These are phyloP conservation scores for Lactifluus echinatus DNA, from an alignment of 768 basidiomycete species.

Conservation along the genomic window DNA sequence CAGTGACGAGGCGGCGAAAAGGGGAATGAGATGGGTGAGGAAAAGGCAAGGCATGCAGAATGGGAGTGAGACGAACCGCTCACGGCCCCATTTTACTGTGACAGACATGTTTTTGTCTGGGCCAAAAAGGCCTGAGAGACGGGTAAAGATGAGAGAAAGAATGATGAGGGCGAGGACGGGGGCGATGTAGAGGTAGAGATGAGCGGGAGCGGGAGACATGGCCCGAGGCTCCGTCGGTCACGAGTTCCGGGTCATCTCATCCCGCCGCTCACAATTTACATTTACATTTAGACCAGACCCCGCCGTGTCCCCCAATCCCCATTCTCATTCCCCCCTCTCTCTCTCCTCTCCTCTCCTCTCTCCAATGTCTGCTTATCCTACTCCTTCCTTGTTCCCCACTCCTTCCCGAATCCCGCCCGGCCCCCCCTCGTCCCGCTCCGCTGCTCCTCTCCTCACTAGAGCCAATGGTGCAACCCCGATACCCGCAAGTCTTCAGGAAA, in stretches of 20 bases:
- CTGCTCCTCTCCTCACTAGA: conserved; percentile 38
- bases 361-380: conserved; percentile 16
- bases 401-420: conserved; percentile 17
- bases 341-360: conserved; percentile 20
- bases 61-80: conserved; percentile 27
- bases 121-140: conserved; percentile 22
- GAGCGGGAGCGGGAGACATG: not conserved
- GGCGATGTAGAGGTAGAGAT: not conserved
- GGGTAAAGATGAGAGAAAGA: conserved; percentile 25
- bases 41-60: not conserved
- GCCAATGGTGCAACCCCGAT: conserved; percentile 52
- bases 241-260: conserved; percentile 3
- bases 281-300: conserved; percentile 4
- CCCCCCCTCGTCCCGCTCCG: conserved; percentile 23
- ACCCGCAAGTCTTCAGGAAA: conserved; percentile 84
- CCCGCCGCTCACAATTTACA: not conserved
- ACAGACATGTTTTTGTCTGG: conserved; percentile 10
- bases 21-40: conserved; percentile 4
- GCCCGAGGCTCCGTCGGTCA: no score
- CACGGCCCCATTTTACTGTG: conserved; percentile 42
- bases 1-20: not conserved
- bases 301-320: conserved; percentile 1
- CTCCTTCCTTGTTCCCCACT: conserved; percentile 10
- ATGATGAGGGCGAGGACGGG: conserved; percentile 23
- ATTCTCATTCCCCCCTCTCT: not conserved